phyloP scores from a whole-genome alignment of 176 grass and related monocot species.

The Leersia perrieri region DNA sequence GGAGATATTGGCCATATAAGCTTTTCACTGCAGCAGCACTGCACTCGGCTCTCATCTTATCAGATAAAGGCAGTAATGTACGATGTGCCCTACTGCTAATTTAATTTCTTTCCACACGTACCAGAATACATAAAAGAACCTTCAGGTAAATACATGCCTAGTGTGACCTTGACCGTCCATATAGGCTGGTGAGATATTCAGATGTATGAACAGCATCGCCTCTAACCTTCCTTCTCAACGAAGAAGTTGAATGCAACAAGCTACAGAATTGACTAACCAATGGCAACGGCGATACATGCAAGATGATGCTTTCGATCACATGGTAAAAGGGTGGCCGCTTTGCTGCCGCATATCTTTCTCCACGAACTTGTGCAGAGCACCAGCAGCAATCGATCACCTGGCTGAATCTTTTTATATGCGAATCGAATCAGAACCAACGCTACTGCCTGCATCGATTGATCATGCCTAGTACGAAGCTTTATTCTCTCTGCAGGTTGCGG shows the following conservation, averaged over 20 bases:
- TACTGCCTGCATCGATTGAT: neutral
- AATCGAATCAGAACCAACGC: constrained; percentile 15
- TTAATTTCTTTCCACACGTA: neutral
- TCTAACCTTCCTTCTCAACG: neutral
- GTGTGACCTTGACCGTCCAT: neutral
- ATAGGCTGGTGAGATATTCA: neutral
- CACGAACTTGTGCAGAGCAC: neutral
- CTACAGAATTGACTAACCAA: neutral
- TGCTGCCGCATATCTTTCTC: constrained; percentile 8
- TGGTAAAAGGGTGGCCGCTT: constrained; percentile 24
- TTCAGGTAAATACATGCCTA: neutral
- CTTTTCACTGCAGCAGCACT: neutral
- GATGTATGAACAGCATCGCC: neutral
- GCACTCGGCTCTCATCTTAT: neutral
- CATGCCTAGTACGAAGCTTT: neutral
- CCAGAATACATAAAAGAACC: neutral
- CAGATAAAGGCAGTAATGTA: no score
- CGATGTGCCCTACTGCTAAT: neutral
- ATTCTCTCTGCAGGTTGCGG: neutral
- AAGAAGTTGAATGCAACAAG: neutral
- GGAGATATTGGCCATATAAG: neutral
- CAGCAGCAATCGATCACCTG: constrained; percentile 29
- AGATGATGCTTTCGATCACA: neutral
- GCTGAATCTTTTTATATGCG: constrained; percentile 31
- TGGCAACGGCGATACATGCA: constrained; percentile 2